These are phyloP conservation scores for Smittium mucronatum DNA, from an alignment of 371 early-diverging fungal species.

Conservation along the genomic window DNA sequence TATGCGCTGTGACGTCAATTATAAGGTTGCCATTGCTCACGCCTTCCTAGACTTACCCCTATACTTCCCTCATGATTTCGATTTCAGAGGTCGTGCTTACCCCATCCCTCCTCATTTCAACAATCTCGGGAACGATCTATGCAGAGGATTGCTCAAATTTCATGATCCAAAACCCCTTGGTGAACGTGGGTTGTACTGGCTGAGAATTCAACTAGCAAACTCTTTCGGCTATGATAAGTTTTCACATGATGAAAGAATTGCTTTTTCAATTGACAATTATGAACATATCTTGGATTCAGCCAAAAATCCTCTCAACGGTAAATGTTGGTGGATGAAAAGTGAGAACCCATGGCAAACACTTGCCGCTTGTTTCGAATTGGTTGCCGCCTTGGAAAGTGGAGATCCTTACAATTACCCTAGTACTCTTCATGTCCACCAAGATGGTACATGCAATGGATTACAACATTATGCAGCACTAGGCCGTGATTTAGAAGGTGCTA, in stretches of 20 bases:
- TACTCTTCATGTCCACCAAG: conserved; percentile 86
- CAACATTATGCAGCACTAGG: conserved; percentile 98
- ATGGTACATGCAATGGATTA: conserved; percentile 96
- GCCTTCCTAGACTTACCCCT: conserved; percentile 76
- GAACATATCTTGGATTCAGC: conserved; percentile 74
- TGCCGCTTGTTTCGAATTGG: conserved; percentile 77
- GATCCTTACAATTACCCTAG: conserved; percentile 59
- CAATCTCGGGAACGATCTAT: conserved; percentile 92
- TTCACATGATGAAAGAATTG: conserved; percentile 71
- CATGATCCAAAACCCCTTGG: conserved; percentile 74
- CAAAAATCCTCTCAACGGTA: conserved; percentile 59
- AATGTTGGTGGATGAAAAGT: conserved; percentile 81
- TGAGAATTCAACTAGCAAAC: conserved; percentile 92
- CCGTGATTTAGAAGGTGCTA: conserved; percentile 83
- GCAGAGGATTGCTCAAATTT: conserved; percentile 82
- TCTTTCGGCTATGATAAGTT: conserved; percentile 87
- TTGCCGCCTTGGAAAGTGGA: conserved; percentile 59
- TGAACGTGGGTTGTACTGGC: conserved; percentile 75
- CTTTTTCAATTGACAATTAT: conserved; percentile 56
- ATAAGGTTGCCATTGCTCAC: conserved; percentile 90
- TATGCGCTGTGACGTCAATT: conserved; percentile 81
- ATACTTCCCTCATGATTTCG: conserved; percentile 95
- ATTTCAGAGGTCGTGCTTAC: conserved; percentile 96
- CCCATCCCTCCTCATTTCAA: conserved; percentile 91
- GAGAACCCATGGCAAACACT: conserved; percentile 93